Conservation (phyloP, 2,329 filamentous ascomycete species). For the Penicillium janthinellum region DNA sequence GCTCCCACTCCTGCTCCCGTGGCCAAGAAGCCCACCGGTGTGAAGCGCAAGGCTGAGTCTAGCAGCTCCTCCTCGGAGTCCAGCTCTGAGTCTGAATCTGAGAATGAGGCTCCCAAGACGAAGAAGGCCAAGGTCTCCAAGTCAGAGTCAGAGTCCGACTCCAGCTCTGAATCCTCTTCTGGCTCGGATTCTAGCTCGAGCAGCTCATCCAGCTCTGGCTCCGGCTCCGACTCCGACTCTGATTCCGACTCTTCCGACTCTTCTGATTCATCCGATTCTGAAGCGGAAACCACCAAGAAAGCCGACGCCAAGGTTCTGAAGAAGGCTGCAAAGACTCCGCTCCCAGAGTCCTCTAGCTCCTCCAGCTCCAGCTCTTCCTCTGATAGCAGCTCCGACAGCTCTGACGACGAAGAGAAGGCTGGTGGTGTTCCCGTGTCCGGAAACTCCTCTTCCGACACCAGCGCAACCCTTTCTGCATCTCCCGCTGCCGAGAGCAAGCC, state of each 20-base stretch:
- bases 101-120: conserved; percentile 50
- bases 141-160: conserved; percentile 36
- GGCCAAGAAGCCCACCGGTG: conserved; percentile 40
- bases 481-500: conserved; percentile 29
- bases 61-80: conserved; percentile 47
- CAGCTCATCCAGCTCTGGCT: conserved; percentile 20
- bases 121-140: conserved; percentile 56
- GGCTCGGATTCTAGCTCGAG: conserved; percentile 22
- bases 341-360: conserved; percentile 41
- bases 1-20: conserved; percentile 34
- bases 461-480: conserved; percentile 35
- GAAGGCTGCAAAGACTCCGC: conserved; percentile 38
- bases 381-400: conserved; percentile 21
- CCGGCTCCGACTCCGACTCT: conserved; percentile 22
- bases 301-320: conserved; percentile 35
- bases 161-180: conserved; percentile 28
- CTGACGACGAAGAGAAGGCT: conserved; percentile 31
- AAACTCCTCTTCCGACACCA: conserved; percentile 34
- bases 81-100: conserved; percentile 50
- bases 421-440: conserved; percentile 20
- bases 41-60: conserved; percentile 62
- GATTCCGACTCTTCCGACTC: conserved; percentile 19
- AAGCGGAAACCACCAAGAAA: conserved; percentile 29
- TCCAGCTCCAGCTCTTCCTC: conserved; percentile 25
- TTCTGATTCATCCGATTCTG: conserved; percentile 29